Evolutionary conservation across 78 protist species (phyloP), one percentile per base, ranked within the genome.

Genomic region (Polysphondylium violaceum): DNA sequence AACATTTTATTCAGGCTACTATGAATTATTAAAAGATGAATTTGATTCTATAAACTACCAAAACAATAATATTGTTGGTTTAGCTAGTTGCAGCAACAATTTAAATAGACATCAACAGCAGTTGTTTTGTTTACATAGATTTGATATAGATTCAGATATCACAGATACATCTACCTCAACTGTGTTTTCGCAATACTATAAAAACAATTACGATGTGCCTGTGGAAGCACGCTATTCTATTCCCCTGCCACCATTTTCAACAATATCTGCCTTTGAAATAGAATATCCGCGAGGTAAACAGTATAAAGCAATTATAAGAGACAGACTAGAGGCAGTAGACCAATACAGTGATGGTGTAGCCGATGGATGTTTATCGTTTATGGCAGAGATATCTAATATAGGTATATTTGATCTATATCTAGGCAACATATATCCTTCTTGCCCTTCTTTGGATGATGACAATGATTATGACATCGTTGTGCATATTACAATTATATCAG

Each of bases 161-260:
- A 64, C 12, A 16, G 88, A 78, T 50, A 23, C 75, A 16, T 38
- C 74, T 31, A 23, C 50, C 14, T 23, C 38, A 6, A 29, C 75
- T 17, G 55, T 64, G 6, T 78, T 31, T 53, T 64, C 74, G 1
- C 75, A 78, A 50, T 6, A 11, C 1, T 78, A 78, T 69, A 16
- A 7, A 9, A 78, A 78, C 35, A 43, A 36, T n/a, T 65, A 40
- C 0, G 5, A 68, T 6, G 16, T 61, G 8, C 76, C 88, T 12
- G 76, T 78, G 1, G 88, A 78, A 65, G 88, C 88, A 21, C 33
- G 16, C 2, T 78, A 78, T 51, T 56, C 47, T 23, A 78, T 78
- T 38, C 88, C 88, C 43, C 55, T 78, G 12, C 27, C 88, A 19
- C 88, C 88, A 9, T 17, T 12, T 23, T 43, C 76, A 1, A 59